A percentile compares a stretch with the other conserved stretches of the same genome.
phyloP scores from a whole-genome alignment of 108 stramenopile genomes.

The Pseudonitzschia delicatissima region DNA sequence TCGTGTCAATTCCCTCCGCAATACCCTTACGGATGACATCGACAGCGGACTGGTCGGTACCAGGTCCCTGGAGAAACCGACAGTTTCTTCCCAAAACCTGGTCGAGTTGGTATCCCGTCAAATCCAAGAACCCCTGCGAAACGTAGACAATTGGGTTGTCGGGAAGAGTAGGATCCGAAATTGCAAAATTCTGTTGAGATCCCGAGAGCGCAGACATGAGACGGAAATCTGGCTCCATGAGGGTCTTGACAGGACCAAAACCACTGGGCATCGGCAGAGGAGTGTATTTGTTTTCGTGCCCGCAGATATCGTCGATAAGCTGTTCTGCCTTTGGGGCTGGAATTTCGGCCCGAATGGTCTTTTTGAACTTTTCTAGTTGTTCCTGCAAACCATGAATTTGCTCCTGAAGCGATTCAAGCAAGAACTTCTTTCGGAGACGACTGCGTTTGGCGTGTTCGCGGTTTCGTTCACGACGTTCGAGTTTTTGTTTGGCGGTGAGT shows the following conservation, averaged over 20 bases:
- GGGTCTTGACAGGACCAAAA: slow-evolving; percentile 89
- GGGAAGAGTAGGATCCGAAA: slow-evolving; percentile 93
- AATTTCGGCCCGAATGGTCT: slow-evolving; percentile 58
- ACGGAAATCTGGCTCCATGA: slow-evolving; percentile 90
- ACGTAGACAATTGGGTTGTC: slow-evolving; percentile 97
- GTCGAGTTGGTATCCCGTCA: slow-evolving; percentile 94
- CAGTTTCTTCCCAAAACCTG: slow-evolving; percentile 97
- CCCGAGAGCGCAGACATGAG: slow-evolving; percentile 82
- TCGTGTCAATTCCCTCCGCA: slow-evolving; percentile 80
- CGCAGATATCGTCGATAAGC: slow-evolving; percentile 40
- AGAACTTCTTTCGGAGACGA: slow-evolving; percentile 96
- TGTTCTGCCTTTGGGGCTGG: slow-evolving; percentile 52
- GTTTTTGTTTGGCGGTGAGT: slow-evolving; percentile 80
- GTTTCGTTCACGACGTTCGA: slow-evolving; percentile 85
- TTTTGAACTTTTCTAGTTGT: slow-evolving; percentile 71
- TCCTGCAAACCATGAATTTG: slow-evolving; percentile 89
- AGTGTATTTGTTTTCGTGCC: slow-evolving; percentile 67
- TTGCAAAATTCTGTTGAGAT: slow-evolving; percentile 97
- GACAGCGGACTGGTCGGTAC: slow-evolving; percentile 84
- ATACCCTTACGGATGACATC: slow-evolving; percentile 87
- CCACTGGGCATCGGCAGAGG: slow-evolving; percentile 87
- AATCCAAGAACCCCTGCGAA: slow-evolving; percentile 86
- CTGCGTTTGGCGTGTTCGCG: slow-evolving; percentile 95
- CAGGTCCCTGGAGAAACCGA: slow-evolving; percentile 96
- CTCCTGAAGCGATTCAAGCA: slow-evolving; percentile 92